Base-by-base conservation (phyloP, 2,329 filamentous ascomycete species). In the Paraphoma chrysanthemicola region DNA sequence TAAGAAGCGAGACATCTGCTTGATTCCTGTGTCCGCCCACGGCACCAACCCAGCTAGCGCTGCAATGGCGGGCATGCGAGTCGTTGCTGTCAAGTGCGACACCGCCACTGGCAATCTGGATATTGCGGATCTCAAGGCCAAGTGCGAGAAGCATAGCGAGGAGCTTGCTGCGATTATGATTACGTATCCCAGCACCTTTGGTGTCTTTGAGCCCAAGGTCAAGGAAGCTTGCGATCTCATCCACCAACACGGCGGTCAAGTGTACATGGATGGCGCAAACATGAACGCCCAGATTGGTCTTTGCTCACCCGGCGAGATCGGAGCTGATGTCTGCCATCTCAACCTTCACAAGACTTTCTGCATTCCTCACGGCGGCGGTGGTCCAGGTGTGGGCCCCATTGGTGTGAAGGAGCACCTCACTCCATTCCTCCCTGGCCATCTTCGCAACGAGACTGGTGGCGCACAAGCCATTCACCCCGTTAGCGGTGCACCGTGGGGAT, bases 341-440 rank as follows among this genome's bases (percentile, higher is more conserved):
- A 98, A 98, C 79, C 85, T 98, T 42, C 94, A 98, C 86, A 98
- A 98, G 86, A 98, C 94, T 3, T 98, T 98, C 83, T 98, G 94
- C 76, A 98, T 98, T 70, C 94, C 94, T 45, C 94, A 98, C 78
- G 94, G 94, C 53, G 94, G 94, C 62, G 94, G 94, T 63, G 94
- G 94, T 14, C 94, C 94, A 9, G 94, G 94, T 69, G 92, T 97
- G 38, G 94, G 94, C 2, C 94, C 94, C 51, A 96, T 98, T 65
- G 93, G 93, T 73, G 94, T 97, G 53, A 95, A 93, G 75, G 80
- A 87, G 58, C 91, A 96, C 70, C 87, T 98, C 48, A 80, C 85
- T 6, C 86, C 87, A 6, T 93, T 88, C 82, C 84, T 97, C 12
- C 92, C 93, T 4, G 87, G 85, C 16, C 89, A 91, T 75, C 86